A percentile compares a stretch with the other conserved stretches of the same genome.
phyloP scores from a whole-genome alignment of 768 basidiomycete genomes.

The Cubamyces sp. region DNA sequence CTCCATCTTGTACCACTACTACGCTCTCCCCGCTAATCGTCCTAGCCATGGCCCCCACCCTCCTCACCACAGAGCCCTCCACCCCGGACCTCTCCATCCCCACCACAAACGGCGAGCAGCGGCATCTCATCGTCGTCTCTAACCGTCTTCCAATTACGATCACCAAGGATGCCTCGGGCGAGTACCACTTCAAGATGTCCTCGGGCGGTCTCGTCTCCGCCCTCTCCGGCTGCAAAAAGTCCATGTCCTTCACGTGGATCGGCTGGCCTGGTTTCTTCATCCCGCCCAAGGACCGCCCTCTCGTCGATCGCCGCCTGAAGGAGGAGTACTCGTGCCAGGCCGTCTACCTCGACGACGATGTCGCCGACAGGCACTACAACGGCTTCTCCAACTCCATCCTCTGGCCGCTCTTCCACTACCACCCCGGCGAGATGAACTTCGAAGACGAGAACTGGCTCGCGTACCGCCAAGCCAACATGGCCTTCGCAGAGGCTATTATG shows the following conservation, averaged over 20 bases:
- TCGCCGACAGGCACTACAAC: conserved; percentile 98
- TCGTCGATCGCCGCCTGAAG: conserved; percentile 90
- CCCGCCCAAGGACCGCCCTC: conserved; percentile 86
- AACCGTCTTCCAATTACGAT: conserved; percentile 97
- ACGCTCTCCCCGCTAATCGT: neutral
- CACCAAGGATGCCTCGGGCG: conserved; percentile 86
- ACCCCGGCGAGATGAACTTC: conserved; percentile 99
- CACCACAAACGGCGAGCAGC: conserved; percentile 43
- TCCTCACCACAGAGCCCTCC: conserved; percentile 17
- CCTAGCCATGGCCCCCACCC: conserved; percentile 14
- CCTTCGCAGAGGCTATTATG: conserved; percentile 89
- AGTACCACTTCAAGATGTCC: conserved; percentile 99
- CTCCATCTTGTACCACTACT: neutral
- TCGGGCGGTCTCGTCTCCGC: conserved; percentile 98
- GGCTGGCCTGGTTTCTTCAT: conserved; percentile 96
- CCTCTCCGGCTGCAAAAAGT: conserved; percentile 97
- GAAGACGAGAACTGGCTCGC: conserved; percentile 98
- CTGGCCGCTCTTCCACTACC: conserved; percentile 99
- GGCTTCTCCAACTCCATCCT: conserved; percentile 99
- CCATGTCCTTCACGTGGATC: conserved; percentile 97
- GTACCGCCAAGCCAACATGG: conserved; percentile 94
- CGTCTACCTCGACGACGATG: conserved; percentile 96
- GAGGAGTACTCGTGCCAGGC: conserved; percentile 97
- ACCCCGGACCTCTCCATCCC: conserved; percentile 24
- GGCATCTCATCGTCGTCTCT: conserved; percentile 91